These are phyloP conservation scores for Diaporthe caulivora DNA, from an alignment of 2,329 filamentous ascomycete species.

Conservation along the genomic window DNA sequence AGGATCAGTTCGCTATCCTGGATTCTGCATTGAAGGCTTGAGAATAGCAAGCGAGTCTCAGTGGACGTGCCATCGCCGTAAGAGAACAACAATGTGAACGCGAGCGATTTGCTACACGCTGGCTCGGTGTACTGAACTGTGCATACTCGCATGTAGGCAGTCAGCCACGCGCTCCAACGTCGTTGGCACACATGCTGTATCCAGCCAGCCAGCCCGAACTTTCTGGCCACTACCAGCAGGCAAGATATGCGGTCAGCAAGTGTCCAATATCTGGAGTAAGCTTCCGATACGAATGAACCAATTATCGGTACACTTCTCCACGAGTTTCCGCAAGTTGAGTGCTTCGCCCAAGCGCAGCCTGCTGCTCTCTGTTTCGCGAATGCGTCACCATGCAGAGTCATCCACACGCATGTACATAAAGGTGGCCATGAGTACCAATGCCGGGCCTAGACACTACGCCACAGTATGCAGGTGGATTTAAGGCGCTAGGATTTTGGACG, in stretches of 20 bases:
- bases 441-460: background rate
- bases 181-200: background rate
- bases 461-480: background rate
- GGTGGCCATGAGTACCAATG: background rate
- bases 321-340: background rate
- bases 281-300: background rate
- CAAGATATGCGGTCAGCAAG: background rate
- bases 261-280: background rate
- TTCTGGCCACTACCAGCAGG: background rate
- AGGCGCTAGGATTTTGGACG: constrained; percentile 18
- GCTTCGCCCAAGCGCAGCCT: background rate
- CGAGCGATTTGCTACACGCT: no score
- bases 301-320: background rate
- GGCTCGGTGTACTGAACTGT: background rate
- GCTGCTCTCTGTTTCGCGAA: background rate
- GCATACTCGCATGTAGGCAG: background rate
- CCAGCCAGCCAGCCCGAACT: background rate
- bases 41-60: background rate
- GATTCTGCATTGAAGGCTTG: constrained; percentile 5
- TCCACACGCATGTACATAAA: background rate
- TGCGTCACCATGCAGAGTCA: background rate
- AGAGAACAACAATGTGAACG: no score
- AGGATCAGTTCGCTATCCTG: constrained; percentile 28
- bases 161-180: background rate
- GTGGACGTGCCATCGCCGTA: no score